These are phyloP conservation scores for Chalaropsis ovoidea DNA, from an alignment of 2,329 filamentous ascomycete genomes.

Conservation along the genomic window DNA sequence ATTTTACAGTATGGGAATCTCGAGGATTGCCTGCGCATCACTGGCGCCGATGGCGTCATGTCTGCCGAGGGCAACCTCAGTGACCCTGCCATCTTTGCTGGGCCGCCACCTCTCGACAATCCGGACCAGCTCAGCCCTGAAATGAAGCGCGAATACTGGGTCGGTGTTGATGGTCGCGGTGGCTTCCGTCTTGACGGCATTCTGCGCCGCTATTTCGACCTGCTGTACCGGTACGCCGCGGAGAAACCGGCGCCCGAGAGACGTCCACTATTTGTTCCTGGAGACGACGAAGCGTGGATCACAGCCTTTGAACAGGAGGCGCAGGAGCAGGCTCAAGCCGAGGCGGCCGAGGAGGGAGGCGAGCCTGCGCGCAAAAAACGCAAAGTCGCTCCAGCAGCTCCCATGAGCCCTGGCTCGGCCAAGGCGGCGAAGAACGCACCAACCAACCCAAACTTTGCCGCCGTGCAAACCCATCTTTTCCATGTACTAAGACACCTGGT, in stretches of 20 bases:
- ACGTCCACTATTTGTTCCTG: constrained; percentile 62
- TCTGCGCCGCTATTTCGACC: constrained; percentile 78
- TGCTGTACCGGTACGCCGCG: constrained; percentile 70
- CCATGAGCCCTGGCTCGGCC: constrained; percentile 24
- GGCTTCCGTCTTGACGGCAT: constrained; percentile 86
- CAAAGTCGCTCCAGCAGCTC: constrained; percentile 30
- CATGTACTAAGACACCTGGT: constrained; percentile 79
- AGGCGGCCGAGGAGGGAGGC: constrained; percentile 29
- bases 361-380: constrained; percentile 46
- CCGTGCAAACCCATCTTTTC: constrained; percentile 88
- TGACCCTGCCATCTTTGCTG: constrained; percentile 70
- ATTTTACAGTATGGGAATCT: constrained; percentile 73
- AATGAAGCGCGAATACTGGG: constrained; percentile 71
- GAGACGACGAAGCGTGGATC: constrained; percentile 43
- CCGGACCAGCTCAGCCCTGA: constrained; percentile 47
- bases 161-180: constrained; percentile 63
- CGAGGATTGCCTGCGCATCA: constrained; percentile 64
- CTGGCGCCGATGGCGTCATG: constrained; percentile 89
- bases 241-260: constrained; percentile 55
- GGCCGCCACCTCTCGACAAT: constrained; percentile 2
- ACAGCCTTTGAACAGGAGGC: constrained; percentile 29
- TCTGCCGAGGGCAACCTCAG: constrained; percentile 90
- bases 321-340: constrained; percentile 30
- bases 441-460: constrained; percentile 51
- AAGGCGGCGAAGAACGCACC: constrained; percentile 24